Percentiles rank a stretch among this genome's conserved stretches.
These are phyloP conservation scores for Mycothermus thermophilus DNA, from an alignment of 495 filamentous ascomycete species.

Conservation along the genomic window DNA sequence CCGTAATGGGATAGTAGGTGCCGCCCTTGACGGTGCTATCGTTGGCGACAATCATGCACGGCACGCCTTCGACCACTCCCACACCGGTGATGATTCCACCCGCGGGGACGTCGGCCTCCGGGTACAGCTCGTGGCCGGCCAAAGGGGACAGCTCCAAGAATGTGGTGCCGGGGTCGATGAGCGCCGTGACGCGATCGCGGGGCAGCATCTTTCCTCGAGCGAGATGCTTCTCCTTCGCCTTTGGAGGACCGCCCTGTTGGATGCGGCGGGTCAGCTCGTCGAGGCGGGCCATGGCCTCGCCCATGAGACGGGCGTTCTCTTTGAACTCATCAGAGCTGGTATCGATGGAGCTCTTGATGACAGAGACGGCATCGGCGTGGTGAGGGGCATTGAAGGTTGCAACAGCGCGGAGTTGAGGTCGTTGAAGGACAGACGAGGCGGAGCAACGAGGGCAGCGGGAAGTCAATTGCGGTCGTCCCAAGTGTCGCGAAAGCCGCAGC, in stretches of 20 bases:
- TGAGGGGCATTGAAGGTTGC: slow-evolving; percentile 53
- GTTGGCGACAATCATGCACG: slow-evolving; percentile 90
- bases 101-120: slow-evolving; percentile 52
- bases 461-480: too few species aligned
- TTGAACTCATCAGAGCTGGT: slow-evolving; percentile 61
- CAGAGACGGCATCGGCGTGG: slow-evolving; percentile 63
- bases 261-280: slow-evolving; percentile 55
- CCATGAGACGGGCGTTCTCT: slow-evolving; percentile 72
- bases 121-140: slow-evolving; percentile 77
- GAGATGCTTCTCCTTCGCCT: slow-evolving; percentile 81
- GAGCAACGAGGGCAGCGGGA: too few species aligned
- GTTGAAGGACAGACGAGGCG: too few species aligned
- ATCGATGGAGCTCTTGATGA: slow-evolving; percentile 64
- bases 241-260: slow-evolving; percentile 61
- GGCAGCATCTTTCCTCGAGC: slow-evolving; percentile 87
- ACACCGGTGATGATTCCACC: slow-evolving; percentile 91
- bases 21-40: slow-evolving; percentile 99
- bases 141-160: slow-evolving; percentile 85
- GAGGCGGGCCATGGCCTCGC: slow-evolving; percentile 50
- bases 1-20: slow-evolving; percentile 94
- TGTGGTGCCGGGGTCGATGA: slow-evolving; percentile 78
- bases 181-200: slow-evolving; percentile 71
- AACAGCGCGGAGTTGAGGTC: too few species aligned
- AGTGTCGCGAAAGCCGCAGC: slow-evolving; percentile 26
- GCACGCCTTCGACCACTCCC: slow-evolving; percentile 78